Base-by-base conservation (phyloP, 495 filamentous ascomycete genomes). In the Extremus antarcticus region DNA sequence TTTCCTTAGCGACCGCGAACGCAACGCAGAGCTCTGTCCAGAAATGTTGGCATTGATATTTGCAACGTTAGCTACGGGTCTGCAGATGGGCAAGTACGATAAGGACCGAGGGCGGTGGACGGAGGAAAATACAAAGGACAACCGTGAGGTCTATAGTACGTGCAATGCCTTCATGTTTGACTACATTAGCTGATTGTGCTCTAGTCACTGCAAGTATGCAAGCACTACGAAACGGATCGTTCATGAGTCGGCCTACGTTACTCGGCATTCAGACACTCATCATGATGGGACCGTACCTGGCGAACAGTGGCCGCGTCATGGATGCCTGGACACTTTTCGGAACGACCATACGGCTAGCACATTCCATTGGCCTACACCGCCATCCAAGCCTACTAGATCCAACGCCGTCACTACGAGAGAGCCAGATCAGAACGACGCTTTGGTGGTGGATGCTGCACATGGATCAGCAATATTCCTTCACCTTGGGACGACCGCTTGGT, bases 391-490 rank as follows among this genome's bases (percentile, higher is more conserved):
- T 66, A 39, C 65, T 75, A 23, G 72, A 74, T 50, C 69, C 71
- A 2, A 64, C 67, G 16, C 69, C 71, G 16, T 63, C 70, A 20
- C 58, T 67, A 1, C 65, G 66, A 20, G 70, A 76, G 56, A 64
- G 65, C 47, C 57, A 62, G 13, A 54, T 67, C 24, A 67, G 73
- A 7, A 68, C 69, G 47, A 65, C 67, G 25, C 60, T 76, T 2
- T 76, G 73, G 73, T 76, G 73, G 73, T 75, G 73, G 73, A 73
- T 76, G 61, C 61, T 76, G 47, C 70, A 75, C 54, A 73, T 75
- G 73, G 73, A 76, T 54, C 69, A 74, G 61, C 68, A 74, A 32
- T 76, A 76, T 51, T 74, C 73, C 16, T 70, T 76, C 58, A 72
- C 73, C 1, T 65, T 74, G 0, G 73, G 73, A 15, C 60, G 73